These are phyloP conservation scores for Blastocystis sp. DNA, from an alignment of 352 stramenopile species.

Conservation along the genomic window DNA sequence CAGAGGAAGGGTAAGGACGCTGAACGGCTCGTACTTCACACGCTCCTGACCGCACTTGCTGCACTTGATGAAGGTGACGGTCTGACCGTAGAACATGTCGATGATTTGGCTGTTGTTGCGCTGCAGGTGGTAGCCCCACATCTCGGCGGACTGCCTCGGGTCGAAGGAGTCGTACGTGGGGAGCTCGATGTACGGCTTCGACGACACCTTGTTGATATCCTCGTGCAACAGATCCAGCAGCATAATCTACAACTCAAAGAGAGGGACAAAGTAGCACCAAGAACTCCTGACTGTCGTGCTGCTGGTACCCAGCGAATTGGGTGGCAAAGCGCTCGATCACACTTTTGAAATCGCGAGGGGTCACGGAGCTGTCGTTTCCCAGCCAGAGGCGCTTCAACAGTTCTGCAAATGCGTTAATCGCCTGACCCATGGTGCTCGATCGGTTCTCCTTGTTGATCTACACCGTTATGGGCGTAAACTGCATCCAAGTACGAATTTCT, in stretches of 20 bases:
- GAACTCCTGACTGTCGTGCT: constrained; percentile 84
- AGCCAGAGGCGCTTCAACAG: constrained; percentile 78
- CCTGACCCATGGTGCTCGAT: constrained; percentile 79
- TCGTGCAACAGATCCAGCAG: constrained; percentile 83
- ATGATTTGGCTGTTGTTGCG: constrained; percentile 76
- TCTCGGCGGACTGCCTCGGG: constrained; percentile 75
- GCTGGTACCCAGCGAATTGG: constrained; percentile 80
- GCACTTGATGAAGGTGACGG: constrained; percentile 75
- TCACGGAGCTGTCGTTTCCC: constrained; percentile 70
- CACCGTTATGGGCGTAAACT: background rate
- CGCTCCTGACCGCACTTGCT: constrained; percentile 72
- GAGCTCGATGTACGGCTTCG: constrained; percentile 81
- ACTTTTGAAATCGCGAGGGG: constrained; percentile 73
- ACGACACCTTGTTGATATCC: constrained; percentile 81
- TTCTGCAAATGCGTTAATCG: constrained; percentile 78
- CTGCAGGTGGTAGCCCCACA: constrained; percentile 73
- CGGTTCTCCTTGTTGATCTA: constrained; percentile 82
- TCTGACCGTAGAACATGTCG: constrained; percentile 77
- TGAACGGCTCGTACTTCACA: constrained; percentile 74
- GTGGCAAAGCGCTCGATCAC: constrained; percentile 71
- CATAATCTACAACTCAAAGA: constrained; percentile 73
- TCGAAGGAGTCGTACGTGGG: constrained; percentile 73
- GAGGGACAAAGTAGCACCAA: constrained; percentile 70
- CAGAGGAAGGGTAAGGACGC: constrained; percentile 73
- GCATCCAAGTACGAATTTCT: constrained; percentile 29